phyloP scores from a whole-genome alignment of 345 rosid species.

The Gossypium bickii region DNA sequence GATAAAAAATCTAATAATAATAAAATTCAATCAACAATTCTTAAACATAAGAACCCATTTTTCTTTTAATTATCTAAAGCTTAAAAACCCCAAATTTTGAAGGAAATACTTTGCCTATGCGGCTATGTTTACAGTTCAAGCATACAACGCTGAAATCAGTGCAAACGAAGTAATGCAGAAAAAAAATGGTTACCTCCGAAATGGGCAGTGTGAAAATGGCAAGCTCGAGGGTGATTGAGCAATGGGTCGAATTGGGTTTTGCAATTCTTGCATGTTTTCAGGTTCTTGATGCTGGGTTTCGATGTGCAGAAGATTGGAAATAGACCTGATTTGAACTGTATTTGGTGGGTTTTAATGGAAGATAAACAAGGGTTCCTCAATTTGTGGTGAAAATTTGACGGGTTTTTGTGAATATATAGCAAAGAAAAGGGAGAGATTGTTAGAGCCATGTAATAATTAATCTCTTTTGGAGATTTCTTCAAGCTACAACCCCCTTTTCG shows the following conservation, averaged over 20 bases:
- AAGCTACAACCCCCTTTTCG: background rate
- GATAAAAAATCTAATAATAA: background rate
- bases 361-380: background rate
- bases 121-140: background rate
- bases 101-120: too few species aligned
- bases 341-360: background rate
- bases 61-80: background rate
- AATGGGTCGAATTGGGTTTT: slow-evolving; percentile 85
- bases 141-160: background rate
- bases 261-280: slow-evolving; percentile 86
- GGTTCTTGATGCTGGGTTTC: slow-evolving; percentile 5
- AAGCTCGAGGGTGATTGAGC: slow-evolving; percentile 68
- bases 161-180: background rate
- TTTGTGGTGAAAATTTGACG: background rate
- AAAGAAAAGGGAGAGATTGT: background rate
- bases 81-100: too few species aligned
- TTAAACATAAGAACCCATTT: background rate
- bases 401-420: background rate
- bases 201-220: slow-evolving; percentile 88
- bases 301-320: slow-evolving; percentile 9
- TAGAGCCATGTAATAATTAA: background rate
- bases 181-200: slow-evolving; percentile 60
- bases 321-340: background rate
- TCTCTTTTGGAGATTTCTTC: background rate
- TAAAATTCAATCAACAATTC: background rate